phyloP scores from a whole-genome alignment of 2,329 filamentous ascomycete species.

The Epichloe elymi region DNA sequence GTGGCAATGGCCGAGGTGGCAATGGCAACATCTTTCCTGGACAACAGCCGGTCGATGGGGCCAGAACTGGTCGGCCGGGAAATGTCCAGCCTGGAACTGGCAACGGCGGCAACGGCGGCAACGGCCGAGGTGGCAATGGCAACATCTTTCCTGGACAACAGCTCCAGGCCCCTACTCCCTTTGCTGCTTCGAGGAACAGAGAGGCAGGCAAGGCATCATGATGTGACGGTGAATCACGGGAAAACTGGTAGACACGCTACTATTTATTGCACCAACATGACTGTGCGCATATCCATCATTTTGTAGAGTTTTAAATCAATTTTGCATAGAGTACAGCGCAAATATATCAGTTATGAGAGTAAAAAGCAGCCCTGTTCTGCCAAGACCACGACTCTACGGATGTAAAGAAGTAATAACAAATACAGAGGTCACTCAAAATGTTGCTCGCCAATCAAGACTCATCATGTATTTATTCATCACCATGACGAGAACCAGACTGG shows the following conservation, averaged over 20 bases:
- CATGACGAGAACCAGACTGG: constrained; percentile 3
- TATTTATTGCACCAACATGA: neutral
- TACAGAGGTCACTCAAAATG: constrained; percentile 2
- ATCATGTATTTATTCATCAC: neutral
- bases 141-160: neutral
- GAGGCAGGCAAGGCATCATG: too few species aligned
- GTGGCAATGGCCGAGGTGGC: neutral
- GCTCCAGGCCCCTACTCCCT: too few species aligned
- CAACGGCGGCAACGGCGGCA: neutral
- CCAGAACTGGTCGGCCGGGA: neutral
- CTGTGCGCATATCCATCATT: neutral
- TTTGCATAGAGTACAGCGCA: neutral
- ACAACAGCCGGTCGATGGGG: too few species aligned
- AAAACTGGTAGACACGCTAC: neutral
- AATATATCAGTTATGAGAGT: neutral
- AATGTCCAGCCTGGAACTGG: neutral
- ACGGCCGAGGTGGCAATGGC: too few species aligned
- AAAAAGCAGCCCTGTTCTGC: neutral
- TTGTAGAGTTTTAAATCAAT: neutral
- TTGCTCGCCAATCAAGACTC: constrained; percentile 16
- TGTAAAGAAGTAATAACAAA: neutral
- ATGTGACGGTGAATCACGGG: too few species aligned
- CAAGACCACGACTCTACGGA: too few species aligned
- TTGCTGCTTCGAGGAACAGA: too few species aligned
- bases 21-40: neutral